Base-by-base conservation (phyloP, 2,329 filamentous ascomycete species). In the Colletotrichum trifolii region DNA sequence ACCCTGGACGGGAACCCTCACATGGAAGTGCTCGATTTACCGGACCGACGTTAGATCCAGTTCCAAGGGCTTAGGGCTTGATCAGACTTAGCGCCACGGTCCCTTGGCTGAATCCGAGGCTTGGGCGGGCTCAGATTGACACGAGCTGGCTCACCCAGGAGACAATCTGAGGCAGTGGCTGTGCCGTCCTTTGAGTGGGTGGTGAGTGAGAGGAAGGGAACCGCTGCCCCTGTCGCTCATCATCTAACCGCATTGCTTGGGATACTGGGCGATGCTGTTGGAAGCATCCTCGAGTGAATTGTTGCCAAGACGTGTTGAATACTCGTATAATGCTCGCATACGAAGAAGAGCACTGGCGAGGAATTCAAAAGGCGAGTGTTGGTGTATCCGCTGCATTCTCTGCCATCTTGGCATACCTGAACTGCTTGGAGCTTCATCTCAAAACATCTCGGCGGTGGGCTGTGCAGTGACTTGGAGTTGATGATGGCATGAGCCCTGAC, bases 111-210 rank as follows among this genome's bases (percentile, higher is more conserved):
- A 42, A 48, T 7, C 10, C 46, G n/a, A 34, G 25, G 11, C 33
- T 9, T 13, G 34, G 17, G 33, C 10, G n/a, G n/a, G 17, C 17
- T 10, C 45, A 10, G 45, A 57, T 35, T 40, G 46, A 36, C 43
- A 17, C 43, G 15, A 17, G 13, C 43, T 46, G 13, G 25, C n/a
- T 15, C 25, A 17, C 15, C 42, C 4, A 45, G 47, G 40, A 62
- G 46, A 65, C 46, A 65, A 42, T 47, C 33, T 62, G 58, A 53
- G 17, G 35, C 52, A 50, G 46, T 48, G 46, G 49, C 43, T 46
- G 25, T 46, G 43, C 43, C 43, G 15, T 15, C n/a, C n/a, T 15
- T 13, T 13, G 43, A 54, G 25, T 17, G 17, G 7, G 25, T 17
- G 17, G 7, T 25, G 12, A 49, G 36, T 58, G 45, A 38, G 38